Conservation (phyloP, 768 basidiomycete genomes). For the Auriculariales sp. region DNA sequence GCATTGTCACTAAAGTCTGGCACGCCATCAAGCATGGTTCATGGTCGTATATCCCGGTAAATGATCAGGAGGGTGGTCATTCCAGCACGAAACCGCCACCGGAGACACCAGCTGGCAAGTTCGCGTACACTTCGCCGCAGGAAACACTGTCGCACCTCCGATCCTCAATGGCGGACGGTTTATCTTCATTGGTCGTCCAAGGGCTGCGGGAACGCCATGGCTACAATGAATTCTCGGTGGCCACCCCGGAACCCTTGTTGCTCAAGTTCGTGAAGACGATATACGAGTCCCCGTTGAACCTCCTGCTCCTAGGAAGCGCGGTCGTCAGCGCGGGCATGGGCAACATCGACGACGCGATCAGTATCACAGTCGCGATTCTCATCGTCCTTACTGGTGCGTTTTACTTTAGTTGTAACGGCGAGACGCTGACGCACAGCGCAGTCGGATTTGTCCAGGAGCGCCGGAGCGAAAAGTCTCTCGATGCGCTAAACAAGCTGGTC, state of each 20-base stretch:
- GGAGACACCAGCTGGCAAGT: slow-evolving; percentile 51
- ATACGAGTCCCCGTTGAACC: slow-evolving; percentile 86
- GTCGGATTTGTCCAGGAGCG: slow-evolving; percentile 95
- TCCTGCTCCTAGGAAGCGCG: slow-evolving; percentile 83
- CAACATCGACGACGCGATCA: slow-evolving; percentile 88
- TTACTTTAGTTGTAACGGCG: neutral
- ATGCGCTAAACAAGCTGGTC: slow-evolving; percentile 91
- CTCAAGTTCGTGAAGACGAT: slow-evolving; percentile 91
- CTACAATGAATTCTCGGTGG: slow-evolving; percentile 90
- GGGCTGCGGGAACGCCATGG: slow-evolving; percentile 55
- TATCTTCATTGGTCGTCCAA: slow-evolving; percentile 47
- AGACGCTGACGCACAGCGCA: slow-evolving; percentile 9
- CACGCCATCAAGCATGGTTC: neutral
- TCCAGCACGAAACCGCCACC: slow-evolving; percentile 7
- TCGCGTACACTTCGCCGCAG: slow-evolving; percentile 44
- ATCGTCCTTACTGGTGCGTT: slow-evolving; percentile 82
- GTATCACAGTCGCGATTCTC: slow-evolving; percentile 80
- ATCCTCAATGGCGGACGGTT: slow-evolving; percentile 45
- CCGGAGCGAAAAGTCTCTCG: slow-evolving; percentile 85
- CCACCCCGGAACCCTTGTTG: slow-evolving; percentile 60
- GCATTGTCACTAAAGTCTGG: neutral
- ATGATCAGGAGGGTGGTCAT: neutral
- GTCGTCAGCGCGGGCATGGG: slow-evolving; percentile 83
- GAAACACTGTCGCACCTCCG: slow-evolving; percentile 61
- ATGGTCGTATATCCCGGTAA: neutral